phyloP scores from a whole-genome alignment of 2,329 filamentous ascomycete species.

The Ophiostoma sp. region DNA sequence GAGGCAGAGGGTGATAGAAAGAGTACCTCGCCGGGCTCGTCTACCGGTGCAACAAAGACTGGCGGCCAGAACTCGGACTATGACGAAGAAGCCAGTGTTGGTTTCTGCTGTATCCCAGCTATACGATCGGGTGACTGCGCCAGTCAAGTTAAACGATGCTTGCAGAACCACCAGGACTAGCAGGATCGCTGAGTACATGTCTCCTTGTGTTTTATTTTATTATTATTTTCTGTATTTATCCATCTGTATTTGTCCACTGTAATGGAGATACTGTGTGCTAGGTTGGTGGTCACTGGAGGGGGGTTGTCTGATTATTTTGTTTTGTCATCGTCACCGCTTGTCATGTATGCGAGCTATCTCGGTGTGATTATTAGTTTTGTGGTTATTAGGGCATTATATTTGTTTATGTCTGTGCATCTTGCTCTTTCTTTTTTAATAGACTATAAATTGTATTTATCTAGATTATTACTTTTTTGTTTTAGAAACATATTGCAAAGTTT shows the following conservation, averaged over 20 bases:
- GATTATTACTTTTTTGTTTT: no score
- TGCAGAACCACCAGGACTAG: conserved; percentile 7
- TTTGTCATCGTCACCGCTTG: neutral
- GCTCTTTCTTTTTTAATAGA: neutral
- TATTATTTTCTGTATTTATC: neutral
- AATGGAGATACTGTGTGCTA: neutral
- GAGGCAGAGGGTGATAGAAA: neutral
- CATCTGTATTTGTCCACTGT: neutral
- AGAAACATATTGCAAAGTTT: neutral
- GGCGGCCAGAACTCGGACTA: neutral
- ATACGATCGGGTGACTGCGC: conserved; percentile 10
- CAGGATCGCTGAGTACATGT: neutral
- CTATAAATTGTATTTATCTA: neutral
- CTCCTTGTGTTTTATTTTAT: neutral
- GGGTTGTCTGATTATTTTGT: neutral
- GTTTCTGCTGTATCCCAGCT: conserved; percentile 10
- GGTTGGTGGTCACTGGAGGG: no score
- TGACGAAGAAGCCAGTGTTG: conserved; percentile 22
- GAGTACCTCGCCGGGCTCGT: neutral
- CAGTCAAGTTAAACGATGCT: neutral
- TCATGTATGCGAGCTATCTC: neutral
- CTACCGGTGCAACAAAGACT: neutral
- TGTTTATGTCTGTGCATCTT: neutral
- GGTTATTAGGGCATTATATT: neutral
- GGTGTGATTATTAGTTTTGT: neutral